phyloP scores from a whole-genome alignment of 164 flowering plant species.

The Amborella trichopoda region DNA sequence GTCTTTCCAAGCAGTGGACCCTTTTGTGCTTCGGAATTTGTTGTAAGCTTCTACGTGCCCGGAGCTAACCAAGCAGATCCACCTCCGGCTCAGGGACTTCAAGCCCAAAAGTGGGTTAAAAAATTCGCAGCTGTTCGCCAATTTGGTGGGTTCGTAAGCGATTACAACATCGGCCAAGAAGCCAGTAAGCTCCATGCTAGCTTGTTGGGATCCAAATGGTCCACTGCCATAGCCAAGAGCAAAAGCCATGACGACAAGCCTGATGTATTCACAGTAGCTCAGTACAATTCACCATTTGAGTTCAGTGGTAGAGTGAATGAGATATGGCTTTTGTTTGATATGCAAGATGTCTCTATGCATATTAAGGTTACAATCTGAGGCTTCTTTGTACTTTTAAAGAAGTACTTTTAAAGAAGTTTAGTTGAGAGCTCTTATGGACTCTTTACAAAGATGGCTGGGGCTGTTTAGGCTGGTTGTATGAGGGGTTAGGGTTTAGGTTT shows the following conservation, averaged over 20 bases:
- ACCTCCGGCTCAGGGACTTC: conserved; percentile 64
- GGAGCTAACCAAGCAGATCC: conserved; percentile 57
- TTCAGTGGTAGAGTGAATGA: conserved; percentile 68
- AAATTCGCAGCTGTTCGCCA: conserved; percentile 65
- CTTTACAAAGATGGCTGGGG: too few relatives aligned
- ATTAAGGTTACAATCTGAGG: too few relatives aligned
- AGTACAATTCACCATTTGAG: conserved; percentile 89
- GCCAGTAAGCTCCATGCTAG: conserved; percentile 58
- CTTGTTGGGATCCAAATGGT: conserved; percentile 48
- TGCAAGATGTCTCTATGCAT: conserved; percentile 19
- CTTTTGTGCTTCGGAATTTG: conserved; percentile 63
- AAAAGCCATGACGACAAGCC: conserved; percentile 13
- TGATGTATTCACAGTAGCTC: conserved; percentile 54
- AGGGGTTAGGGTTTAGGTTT: too few relatives aligned
- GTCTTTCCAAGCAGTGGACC: conserved; percentile 83
- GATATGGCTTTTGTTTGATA: conserved; percentile 63
- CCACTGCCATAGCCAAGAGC: conserved; percentile 33
- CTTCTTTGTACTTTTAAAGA: too few relatives aligned
- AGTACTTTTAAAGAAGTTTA: too few relatives aligned
- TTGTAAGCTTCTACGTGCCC: conserved; percentile 74
- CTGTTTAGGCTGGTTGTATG: too few relatives aligned
- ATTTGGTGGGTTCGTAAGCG: conserved; percentile 61
- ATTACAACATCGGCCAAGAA: conserved; percentile 44
- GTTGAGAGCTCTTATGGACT: too few relatives aligned
- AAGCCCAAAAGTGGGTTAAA: conserved; percentile 47